Evolutionary conservation across 1,284 basidiomycete genomes (phyloP), one percentile per base, ranked within the genome.

Genomic region (Cryptococcus maquisensis): DNA sequence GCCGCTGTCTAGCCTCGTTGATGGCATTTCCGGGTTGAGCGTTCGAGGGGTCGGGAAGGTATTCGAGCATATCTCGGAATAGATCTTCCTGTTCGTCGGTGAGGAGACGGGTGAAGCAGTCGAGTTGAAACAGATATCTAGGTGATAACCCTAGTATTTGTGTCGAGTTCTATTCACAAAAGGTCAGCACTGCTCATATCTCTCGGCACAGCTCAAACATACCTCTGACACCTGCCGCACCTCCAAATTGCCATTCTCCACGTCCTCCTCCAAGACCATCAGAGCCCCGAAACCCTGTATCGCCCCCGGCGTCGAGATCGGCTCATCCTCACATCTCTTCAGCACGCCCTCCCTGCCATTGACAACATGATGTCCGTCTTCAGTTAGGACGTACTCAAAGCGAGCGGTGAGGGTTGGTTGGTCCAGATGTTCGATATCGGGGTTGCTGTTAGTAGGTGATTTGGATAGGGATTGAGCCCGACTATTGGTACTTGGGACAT

Each of bases 221-320:
- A 88, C 86, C 79, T 92, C 90, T 15, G 90, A 93, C 0, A 88
- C 87, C 66, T 92, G 90, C 9, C 86, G 81, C 16, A 93, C 86
- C 2, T 81, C 63, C 28, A 91, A 74, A 8, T 79, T 78, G 10
- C 81, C 84, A 3, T 77, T 77, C 2, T 86, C 83, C 12, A 81
- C 77, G 26, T 83, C 77, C 65, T 90, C 84, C 59, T 88, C 84
- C 1, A 92, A 77, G 0, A 84, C 88, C 48, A 94, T 81, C 16
- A 93, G 79, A 1, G 91, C 86, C 9, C 90, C 90, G 67, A 88
- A 95, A 0, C 85, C 85, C 75, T 95, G 90, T 0, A 93, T 83
- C 0, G 90, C 86, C 2, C 90, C 90, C 3, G 90, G 90, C 0
- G 86, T 86, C 10, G 85, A 83, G 50, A 95, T 93, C 0, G 90